These are phyloP conservation scores for Talaromyces wortmannii DNA, from an alignment of 495 filamentous ascomycete genomes.

Conservation along the genomic window DNA sequence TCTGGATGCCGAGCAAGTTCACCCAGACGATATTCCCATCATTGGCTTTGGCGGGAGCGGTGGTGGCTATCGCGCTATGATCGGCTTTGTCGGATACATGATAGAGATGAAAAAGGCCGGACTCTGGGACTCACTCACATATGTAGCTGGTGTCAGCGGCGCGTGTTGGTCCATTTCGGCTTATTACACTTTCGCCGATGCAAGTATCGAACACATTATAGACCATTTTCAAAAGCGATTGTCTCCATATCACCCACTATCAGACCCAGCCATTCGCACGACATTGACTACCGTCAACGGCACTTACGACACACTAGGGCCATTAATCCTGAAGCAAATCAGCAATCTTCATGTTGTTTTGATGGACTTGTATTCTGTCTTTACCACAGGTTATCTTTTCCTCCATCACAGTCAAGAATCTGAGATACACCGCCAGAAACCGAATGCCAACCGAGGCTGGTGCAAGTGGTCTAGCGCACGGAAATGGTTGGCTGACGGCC, in stretches of 20 bases:
- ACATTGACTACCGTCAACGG: constrained; percentile 3
- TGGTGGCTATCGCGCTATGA: constrained; percentile 5
- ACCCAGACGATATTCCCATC: constrained; percentile 4
- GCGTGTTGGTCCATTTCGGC: constrained; percentile 4
- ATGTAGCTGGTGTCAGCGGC: constrained; percentile 51
- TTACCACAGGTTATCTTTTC: constrained; percentile 5
- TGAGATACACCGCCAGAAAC: not conserved
- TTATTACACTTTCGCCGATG: constrained; percentile 5
- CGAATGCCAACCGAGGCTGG: constrained; percentile 1
- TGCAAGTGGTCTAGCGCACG: constrained; percentile 4
- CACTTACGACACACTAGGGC: constrained; percentile 1
- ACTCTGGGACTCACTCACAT: constrained; percentile 65
- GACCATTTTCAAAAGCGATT: constrained; percentile 1
- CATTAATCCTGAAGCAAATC: constrained; percentile 3
- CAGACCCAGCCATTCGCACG: constrained; percentile 2
- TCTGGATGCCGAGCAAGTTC: constrained; percentile 1
- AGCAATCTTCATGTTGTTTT: constrained; percentile 5
- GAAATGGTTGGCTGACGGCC: not conserved
- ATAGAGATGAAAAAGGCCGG: constrained; percentile 3
- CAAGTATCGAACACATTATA: not conserved
- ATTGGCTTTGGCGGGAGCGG: constrained; percentile 4
- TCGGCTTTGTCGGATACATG: constrained; percentile 2
- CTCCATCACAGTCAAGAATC: constrained; percentile 5
- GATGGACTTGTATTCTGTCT: constrained; percentile 5
- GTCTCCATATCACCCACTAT: constrained; percentile 4